Percentiles rank a stretch among this genome's conserved stretches.
phyloP scores from a whole-genome alignment of 2,329 filamentous ascomycete species.

The Paecilomyces sp. region DNA sequence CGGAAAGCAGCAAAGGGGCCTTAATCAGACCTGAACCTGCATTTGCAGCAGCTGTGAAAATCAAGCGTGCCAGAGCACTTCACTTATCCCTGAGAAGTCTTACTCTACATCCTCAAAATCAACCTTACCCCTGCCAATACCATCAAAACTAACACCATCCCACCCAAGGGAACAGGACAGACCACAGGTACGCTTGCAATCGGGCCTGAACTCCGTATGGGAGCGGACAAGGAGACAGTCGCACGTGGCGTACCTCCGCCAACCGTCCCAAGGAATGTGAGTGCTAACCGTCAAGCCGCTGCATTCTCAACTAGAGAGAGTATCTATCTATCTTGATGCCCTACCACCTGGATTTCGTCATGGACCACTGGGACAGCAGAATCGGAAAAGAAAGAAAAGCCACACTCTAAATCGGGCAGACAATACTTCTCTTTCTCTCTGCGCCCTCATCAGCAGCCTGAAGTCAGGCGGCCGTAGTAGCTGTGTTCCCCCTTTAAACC shows the following conservation, averaged over 20 bases:
- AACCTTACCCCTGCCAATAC: not conserved
- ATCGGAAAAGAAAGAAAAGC: not conserved
- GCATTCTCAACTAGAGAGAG: not conserved
- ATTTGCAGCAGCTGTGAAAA: not conserved
- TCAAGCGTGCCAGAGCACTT: not conserved
- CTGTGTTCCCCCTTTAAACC: not conserved
- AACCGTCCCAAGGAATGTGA: not conserved
- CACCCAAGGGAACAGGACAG: not conserved
- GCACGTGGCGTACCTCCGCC: not conserved
- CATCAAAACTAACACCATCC: not conserved
- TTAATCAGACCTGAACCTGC: not conserved
- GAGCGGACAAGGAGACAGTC: not conserved
- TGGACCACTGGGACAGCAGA: not conserved
- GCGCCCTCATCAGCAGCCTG: not conserved
- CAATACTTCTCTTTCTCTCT: not conserved
- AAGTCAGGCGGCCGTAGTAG: not conserved
- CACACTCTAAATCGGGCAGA: not conserved
- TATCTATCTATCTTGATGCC: not conserved
- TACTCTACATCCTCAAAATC: not conserved
- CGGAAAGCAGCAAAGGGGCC: not conserved
- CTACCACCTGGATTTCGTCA: not conserved
- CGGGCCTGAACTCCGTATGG: not conserved
- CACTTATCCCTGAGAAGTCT: not conserved
- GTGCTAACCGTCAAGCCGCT: not conserved
- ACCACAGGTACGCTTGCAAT: too few species aligned